These are phyloP conservation scores for Suillus weaverae DNA, from an alignment of 768 basidiomycete species.

Conservation along the genomic window DNA sequence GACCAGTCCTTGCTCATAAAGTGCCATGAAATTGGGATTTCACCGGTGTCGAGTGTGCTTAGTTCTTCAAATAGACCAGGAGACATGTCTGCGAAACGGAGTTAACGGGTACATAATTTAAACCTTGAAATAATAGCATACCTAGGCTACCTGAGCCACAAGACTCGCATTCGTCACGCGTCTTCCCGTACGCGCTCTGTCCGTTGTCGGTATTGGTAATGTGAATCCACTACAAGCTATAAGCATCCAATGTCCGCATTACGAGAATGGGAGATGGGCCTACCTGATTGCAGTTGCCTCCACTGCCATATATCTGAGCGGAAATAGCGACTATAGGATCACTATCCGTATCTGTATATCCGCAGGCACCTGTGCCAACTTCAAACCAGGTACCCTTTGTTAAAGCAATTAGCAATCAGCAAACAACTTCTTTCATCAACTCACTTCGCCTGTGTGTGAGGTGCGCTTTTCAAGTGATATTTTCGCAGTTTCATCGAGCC, in stretches of 20 bases:
- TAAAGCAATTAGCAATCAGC: background rate
- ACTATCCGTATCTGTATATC: constrained; percentile 44
- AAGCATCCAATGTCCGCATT: background rate
- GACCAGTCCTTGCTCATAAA: constrained; percentile 51
- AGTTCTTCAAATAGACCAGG: constrained; percentile 57
- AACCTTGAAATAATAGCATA: constrained; percentile 30
- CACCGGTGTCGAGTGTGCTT: constrained; percentile 47
- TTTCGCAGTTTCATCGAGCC: constrained; percentile 21
- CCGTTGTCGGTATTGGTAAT: constrained; percentile 61
- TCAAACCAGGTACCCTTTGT: constrained; percentile 69
- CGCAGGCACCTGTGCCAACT: constrained; percentile 65
- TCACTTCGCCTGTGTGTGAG: constrained; percentile 57
- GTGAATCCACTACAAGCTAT: constrained; percentile 48
- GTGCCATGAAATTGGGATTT: constrained; percentile 57
- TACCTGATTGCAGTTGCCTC: constrained; percentile 63
- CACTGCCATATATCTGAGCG: constrained; percentile 50
- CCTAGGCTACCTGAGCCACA: constrained; percentile 59
- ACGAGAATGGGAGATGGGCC: constrained; percentile 15
- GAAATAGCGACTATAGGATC: constrained; percentile 67
- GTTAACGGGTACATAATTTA: constrained; percentile 8
- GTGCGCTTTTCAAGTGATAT: constrained; percentile 48
- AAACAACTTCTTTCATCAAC: constrained; percentile 21
- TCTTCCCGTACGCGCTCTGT: constrained; percentile 46
- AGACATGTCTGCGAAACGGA: constrained; percentile 57
- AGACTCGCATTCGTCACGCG: constrained; percentile 58